These are phyloP conservation scores for Solanum habrochaites DNA, from an alignment of 257 asterid species.

Conservation along the genomic window DNA sequence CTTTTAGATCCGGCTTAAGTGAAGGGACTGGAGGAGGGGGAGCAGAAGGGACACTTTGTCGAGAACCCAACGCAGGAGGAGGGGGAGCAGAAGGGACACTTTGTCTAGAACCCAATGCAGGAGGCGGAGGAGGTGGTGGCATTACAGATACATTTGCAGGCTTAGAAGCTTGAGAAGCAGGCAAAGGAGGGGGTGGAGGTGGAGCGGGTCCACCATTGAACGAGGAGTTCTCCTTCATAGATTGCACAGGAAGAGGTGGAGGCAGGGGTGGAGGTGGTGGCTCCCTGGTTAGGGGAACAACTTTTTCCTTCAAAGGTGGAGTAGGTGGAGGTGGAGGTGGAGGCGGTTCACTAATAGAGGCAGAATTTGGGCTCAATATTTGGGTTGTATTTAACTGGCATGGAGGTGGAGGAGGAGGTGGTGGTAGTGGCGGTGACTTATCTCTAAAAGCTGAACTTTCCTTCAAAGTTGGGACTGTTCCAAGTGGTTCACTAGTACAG, in stretches of 20 bases:
- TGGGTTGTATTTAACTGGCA: constrained; percentile 10
- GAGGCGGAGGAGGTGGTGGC: constrained; percentile 43
- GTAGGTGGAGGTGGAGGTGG: constrained; percentile 6
- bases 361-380: constrained; percentile 6
- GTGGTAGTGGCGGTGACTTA: constrained; percentile 22
- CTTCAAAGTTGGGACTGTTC: constrained; percentile 13
- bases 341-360: constrained; percentile 19
- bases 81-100: constrained; percentile 59
- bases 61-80: constrained; percentile 27
- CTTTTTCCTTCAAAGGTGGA: constrained; percentile 1
- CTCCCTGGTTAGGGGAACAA: neutral
- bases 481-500: constrained; percentile 1
- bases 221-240: constrained; percentile 5
- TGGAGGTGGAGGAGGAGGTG: constrained; percentile 30
- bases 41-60: constrained; percentile 33
- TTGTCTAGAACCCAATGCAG: constrained; percentile 4
- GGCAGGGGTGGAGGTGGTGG: constrained; percentile 2
- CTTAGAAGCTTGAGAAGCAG: constrained; percentile 15
- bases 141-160: constrained; percentile 14
- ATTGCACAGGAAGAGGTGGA: constrained; percentile 9
- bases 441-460: constrained; percentile 9
- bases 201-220: constrained; percentile 14
- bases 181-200: constrained; percentile 28
- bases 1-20: constrained; percentile 8
- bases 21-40: constrained; percentile 56